Percentiles rank a stretch among this genome's conserved stretches.
Conservation (phyloP, 352 stramenopile species). For the Halophytophthora polymorphica region DNA sequence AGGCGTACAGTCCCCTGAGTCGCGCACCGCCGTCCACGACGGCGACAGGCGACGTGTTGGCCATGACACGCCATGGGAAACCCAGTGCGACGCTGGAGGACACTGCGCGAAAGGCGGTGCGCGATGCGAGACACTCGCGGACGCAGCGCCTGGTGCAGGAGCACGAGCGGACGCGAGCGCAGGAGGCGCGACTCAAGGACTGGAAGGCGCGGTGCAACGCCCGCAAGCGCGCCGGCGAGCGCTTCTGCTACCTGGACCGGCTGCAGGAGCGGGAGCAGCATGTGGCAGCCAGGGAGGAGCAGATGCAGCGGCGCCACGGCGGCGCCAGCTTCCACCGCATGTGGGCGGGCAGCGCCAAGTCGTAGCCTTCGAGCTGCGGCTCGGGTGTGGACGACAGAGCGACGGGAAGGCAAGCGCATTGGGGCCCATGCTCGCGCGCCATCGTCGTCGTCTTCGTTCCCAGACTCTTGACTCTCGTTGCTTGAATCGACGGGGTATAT, state of each 20-base stretch:
- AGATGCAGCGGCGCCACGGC: slow-evolving; percentile 68
- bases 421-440: too few species aligned
- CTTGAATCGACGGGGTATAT: too few species aligned
- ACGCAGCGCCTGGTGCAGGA: slow-evolving; percentile 39
- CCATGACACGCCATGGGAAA: slow-evolving; percentile 29
- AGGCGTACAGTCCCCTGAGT: slow-evolving; percentile 52
- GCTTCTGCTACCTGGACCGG: slow-evolving; percentile 57
- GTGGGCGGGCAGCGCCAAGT: slow-evolving; percentile 77
- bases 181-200: slow-evolving; percentile 41
- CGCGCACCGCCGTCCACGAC: slow-evolving; percentile 23
- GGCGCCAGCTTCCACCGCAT: slow-evolving; percentile 69
- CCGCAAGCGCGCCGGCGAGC: slow-evolving; percentile 40
- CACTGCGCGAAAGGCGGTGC: slow-evolving; percentile 24
- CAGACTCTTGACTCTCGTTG: too few species aligned
- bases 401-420: too few species aligned
- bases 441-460: too few species aligned
- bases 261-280: slow-evolving; percentile 62
- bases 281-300: slow-evolving; percentile 41
- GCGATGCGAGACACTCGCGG: slow-evolving; percentile 38
- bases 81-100: slow-evolving; percentile 32
- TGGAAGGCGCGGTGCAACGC: slow-evolving; percentile 55
- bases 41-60: slow-evolving; percentile 19
- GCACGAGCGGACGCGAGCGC: slow-evolving; percentile 22
- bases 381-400: too few species aligned
- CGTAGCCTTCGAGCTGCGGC: too few species aligned